Evolutionary conservation across 225 moss, liverwort and hornwort species (phyloP).

Genomic region (Rhytidiadelphus loreus): DNA sequence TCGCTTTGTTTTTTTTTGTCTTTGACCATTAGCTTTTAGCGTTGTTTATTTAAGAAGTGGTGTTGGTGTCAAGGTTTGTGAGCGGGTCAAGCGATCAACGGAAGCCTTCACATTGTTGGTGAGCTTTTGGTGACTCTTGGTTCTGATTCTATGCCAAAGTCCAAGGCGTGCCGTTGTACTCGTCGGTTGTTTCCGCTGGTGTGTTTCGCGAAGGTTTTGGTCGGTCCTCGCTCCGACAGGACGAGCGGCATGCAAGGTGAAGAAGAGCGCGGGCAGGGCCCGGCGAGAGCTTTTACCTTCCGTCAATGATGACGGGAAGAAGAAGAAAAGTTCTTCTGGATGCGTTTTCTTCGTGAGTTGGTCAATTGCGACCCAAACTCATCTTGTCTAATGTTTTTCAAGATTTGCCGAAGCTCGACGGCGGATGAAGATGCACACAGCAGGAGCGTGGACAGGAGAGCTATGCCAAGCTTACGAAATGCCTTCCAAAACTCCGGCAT

Average conservation of each 20-base stretch:
- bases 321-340: background rate
- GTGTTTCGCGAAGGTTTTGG: background rate
- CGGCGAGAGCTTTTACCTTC: background rate
- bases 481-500: conserved; percentile 22
- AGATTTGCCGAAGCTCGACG: conserved; percentile 46
- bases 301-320: conserved; percentile 6
- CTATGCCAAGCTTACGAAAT: conserved; percentile 23
- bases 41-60: background rate
- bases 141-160: background rate
- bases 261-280: background rate
- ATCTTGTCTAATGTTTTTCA: conserved; percentile 60
- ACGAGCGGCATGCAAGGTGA: conserved; percentile 6
- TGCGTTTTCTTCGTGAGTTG: conserved; percentile 16
- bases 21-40: background rate
- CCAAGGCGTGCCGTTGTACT: background rate
- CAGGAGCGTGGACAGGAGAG: conserved; percentile 10
- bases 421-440: conserved; percentile 46
- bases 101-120: background rate
- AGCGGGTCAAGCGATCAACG: background rate
- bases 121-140: background rate
- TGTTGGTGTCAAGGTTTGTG: background rate
- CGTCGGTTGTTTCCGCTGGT: background rate
- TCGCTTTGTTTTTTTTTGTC: background rate
- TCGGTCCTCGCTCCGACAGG: background rate
- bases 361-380: conserved; percentile 18